Conservation (phyloP, 805 yeast species). For the Spathaspora boniae region DNA sequence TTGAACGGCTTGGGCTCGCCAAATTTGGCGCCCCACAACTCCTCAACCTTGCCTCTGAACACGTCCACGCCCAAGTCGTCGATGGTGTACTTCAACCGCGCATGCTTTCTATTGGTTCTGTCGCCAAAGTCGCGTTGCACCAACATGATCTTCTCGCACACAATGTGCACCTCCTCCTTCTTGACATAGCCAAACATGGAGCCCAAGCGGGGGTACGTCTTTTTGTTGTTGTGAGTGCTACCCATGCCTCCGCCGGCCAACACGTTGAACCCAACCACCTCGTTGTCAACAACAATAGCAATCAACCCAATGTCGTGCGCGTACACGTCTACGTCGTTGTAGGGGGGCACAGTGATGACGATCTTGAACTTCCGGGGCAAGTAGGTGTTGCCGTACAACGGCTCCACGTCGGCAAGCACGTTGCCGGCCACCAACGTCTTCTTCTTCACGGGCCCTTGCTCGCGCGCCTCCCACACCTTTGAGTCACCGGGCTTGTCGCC, state of each 20-base stretch:
- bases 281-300: constrained; percentile 72
- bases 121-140: constrained; percentile 95
- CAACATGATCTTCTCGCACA: constrained; percentile 87
- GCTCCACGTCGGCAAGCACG: constrained; percentile 79
- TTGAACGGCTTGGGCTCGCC: constrained; percentile 68
- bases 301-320: constrained; percentile 93
- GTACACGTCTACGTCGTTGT: constrained; percentile 93
- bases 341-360: constrained; percentile 93
- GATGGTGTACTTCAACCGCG: constrained; percentile 93
- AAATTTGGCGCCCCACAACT: constrained; percentile 71
- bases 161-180: constrained; percentile 65
- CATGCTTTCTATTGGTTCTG: constrained; percentile 94
- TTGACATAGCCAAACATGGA: constrained; percentile 76
- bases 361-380: constrained; percentile 95
- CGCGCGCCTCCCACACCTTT: constrained; percentile 59
- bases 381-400: constrained; percentile 81
- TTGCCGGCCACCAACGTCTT: constrained; percentile 85
- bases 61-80: constrained; percentile 90
- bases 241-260: constrained; percentile 99
- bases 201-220: constrained; percentile 95
- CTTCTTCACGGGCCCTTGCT: constrained; percentile 74
- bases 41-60: constrained; percentile 79
- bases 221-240: constrained; percentile 91
- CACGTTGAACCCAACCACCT: constrained; percentile 77
- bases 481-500: constrained; percentile 66